A percentile compares a stretch with the other conserved stretches of the same genome.
Evolutionary conservation across 2,329 filamentous ascomycete species (phyloP).

Genomic region (Epichloe hybrida): DNA sequence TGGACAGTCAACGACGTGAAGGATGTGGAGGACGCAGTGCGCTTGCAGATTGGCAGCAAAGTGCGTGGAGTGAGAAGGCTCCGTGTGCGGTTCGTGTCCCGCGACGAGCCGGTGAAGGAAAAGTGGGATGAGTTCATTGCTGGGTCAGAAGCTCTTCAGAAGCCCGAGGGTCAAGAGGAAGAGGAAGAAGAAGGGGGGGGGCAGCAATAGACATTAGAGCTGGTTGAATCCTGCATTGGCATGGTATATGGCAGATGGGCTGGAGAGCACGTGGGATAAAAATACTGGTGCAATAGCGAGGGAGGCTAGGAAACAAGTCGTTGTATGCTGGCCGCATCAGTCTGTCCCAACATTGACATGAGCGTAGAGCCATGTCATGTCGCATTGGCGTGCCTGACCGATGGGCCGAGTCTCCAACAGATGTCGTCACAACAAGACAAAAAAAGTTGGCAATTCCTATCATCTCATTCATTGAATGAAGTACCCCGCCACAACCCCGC

Average conservation of each 20-base stretch:
- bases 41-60: conserved; percentile 57
- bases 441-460: no score
- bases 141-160: conserved; percentile 35
- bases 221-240: neutral
- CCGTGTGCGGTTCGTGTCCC: conserved; percentile 68
- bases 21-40: conserved; percentile 58
- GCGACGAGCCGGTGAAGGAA: conserved; percentile 43
- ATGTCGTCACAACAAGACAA: no score
- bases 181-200: conserved; percentile 21
- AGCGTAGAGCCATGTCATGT: no score
- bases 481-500: neutral
- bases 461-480: no score
- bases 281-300: no score
- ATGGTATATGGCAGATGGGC: neutral
- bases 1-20: conserved; percentile 64
- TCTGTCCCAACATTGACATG: no score
- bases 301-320: no score
- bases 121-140: conserved; percentile 68
- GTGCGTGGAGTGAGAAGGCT: conserved; percentile 71
- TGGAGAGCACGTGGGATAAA: neutral
- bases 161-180: conserved; percentile 50
- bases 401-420: no score
- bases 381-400: no score
- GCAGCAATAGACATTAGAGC: conserved; percentile 16
- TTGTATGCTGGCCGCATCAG: no score